A percentile compares a stretch with the other conserved stretches of the same genome.
Evolutionary conservation across 768 basidiomycete genomes (phyloP).

Genomic region (Jaapia argillacea): DNA sequence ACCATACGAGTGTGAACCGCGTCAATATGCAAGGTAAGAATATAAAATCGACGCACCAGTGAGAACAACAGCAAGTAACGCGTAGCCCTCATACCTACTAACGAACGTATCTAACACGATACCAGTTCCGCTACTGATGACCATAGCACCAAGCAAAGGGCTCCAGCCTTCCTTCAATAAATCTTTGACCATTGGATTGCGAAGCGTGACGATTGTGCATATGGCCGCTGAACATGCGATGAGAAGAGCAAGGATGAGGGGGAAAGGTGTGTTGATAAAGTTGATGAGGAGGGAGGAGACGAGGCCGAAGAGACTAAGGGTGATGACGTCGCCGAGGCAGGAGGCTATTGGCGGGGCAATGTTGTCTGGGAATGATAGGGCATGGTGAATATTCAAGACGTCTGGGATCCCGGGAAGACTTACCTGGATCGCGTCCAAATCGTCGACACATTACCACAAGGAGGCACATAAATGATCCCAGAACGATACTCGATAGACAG

Average conservation of each 20-base stretch:
- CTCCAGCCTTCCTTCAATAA: constrained; percentile 83
- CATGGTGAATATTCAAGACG: not conserved
- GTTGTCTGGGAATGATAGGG: constrained; percentile 54
- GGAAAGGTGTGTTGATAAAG: constrained; percentile 54
- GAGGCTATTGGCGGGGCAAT: constrained; percentile 92
- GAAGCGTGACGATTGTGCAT: constrained; percentile 46
- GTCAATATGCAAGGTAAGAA: not conserved
- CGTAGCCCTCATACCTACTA: constrained; percentile 79
- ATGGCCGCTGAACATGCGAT: constrained; percentile 34
- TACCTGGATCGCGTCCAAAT: constrained; percentile 78
- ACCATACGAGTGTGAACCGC: constrained; percentile 1
- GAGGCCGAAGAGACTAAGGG: constrained; percentile 71
- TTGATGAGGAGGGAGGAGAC: constrained; percentile 65
- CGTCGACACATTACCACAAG: constrained; percentile 73
- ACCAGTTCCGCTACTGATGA: constrained; percentile 80
- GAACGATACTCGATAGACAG: constrained; percentile 61
- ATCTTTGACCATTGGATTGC: constrained; percentile 59
- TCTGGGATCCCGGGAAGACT: constrained; percentile 6
- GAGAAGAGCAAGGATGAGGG: constrained; percentile 40
- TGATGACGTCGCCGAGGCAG: constrained; percentile 88
- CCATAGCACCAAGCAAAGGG: constrained; percentile 86
- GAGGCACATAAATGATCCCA: constrained; percentile 89
- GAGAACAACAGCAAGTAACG: constrained; percentile 78
- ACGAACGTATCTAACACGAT: constrained; percentile 90
- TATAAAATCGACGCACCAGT: constrained; percentile 43